Percentiles rank a stretch among this genome's conserved stretches.
Conservation (phyloP, 2,329 filamentous ascomycete species). For the Knoxdaviesia capensis region DNA sequence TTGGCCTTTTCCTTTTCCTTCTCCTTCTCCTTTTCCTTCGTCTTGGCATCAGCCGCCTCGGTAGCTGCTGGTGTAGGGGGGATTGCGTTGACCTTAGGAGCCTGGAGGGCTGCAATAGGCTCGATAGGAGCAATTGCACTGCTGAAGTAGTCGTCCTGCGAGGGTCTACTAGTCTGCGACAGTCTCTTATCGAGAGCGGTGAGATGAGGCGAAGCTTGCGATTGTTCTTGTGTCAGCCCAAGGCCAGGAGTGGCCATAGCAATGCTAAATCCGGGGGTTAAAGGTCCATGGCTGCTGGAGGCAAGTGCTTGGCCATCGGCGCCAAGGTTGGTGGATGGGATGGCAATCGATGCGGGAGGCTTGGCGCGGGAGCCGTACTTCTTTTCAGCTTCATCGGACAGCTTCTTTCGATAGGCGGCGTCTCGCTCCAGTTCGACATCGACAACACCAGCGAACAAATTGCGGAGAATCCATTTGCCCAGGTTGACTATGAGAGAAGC, state of each 20-base stretch:
- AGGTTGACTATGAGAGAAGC: constrained; percentile 49
- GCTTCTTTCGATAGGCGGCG: constrained; percentile 44
- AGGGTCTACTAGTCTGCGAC: constrained; percentile 37
- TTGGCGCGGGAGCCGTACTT: too few relatives aligned
- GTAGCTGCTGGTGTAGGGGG: constrained; percentile 20
- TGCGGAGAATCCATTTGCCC: constrained; percentile 87
- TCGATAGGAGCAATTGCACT: constrained; percentile 30
- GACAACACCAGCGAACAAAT: constrained; percentile 75
- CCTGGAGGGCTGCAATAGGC: constrained; percentile 7
- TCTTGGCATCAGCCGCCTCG: constrained; percentile 23
- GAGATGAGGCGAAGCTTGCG: constrained; percentile 7
- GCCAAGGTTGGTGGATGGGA: too few relatives aligned
- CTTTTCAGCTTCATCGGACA: constrained; percentile 35
- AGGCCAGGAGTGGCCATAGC: constrained; percentile 48
- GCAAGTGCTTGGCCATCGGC: too few relatives aligned
- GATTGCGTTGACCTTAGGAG: constrained; percentile 24
- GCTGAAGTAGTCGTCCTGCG: constrained; percentile 61
- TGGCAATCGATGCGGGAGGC: too few relatives aligned
- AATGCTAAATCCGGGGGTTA: constrained; percentile 61
- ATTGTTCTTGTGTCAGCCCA: constrained; percentile 26
- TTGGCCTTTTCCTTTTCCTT: constrained; percentile 25
- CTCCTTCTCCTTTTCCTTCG: constrained; percentile 33
- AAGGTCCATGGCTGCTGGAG: constrained; percentile 12
- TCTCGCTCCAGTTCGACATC: constrained; percentile 81
- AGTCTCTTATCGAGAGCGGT: constrained; percentile 32